Conservation (phyloP, 1,284 basidiomycete species). For the Meripilus lineatus region DNA sequence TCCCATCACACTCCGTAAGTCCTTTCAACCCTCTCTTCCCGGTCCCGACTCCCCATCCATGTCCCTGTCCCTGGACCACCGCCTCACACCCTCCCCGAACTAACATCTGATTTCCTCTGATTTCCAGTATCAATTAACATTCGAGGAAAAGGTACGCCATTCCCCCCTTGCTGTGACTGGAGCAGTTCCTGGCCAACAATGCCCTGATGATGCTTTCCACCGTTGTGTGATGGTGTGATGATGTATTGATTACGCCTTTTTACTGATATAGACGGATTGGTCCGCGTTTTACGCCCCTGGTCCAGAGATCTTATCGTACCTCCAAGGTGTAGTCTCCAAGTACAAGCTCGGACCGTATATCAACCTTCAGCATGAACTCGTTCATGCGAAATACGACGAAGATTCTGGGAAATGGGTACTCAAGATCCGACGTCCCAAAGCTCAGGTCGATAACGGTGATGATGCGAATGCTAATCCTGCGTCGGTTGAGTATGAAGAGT, state of each 20-base stretch:
- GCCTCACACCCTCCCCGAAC: too few species aligned
- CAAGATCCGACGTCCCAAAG: slow-evolving; percentile 28
- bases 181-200: neutral
- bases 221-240: too few species aligned
- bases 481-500: slow-evolving; percentile 10
- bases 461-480: neutral
- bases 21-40: neutral
- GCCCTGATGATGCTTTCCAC: neutral
- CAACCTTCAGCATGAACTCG: slow-evolving; percentile 47
- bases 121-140: slow-evolving; percentile 54
- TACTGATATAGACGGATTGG: slow-evolving; percentile 42
- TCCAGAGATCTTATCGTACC: slow-evolving; percentile 46
- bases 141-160: slow-evolving; percentile 40
- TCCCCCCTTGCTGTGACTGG: slow-evolving; percentile 5
- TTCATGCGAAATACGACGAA: slow-evolving; percentile 43
- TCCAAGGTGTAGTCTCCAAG: slow-evolving; percentile 48
- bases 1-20: slow-evolving; percentile 44
- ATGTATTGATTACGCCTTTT: neutral
- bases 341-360: slow-evolving; percentile 47
- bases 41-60: too few species aligned
- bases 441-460: neutral
- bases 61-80: too few species aligned
- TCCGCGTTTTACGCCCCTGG: slow-evolving; percentile 52
- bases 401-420: slow-evolving; percentile 47
- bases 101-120: neutral